These are phyloP conservation scores for Theobroma grandiflorum DNA, from an alignment of 441 rosid species.

Conservation along the genomic window DNA sequence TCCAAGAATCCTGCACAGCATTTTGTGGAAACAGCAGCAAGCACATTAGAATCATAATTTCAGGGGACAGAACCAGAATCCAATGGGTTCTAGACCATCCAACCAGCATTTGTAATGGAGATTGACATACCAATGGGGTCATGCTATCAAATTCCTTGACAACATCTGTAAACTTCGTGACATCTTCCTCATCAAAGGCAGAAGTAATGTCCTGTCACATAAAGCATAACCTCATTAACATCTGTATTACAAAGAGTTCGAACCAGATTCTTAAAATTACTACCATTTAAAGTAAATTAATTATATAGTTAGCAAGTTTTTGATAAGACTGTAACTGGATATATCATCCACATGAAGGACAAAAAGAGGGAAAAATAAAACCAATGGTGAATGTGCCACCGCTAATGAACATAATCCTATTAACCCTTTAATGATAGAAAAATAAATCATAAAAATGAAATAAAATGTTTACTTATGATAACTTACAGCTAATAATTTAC, in stretches of 20 bases:
- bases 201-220: slow-evolving; percentile 75
- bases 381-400: not conserved
- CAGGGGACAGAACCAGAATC: not conserved
- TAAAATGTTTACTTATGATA: not conserved
- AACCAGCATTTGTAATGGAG: not conserved
- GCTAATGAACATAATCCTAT: not conserved
- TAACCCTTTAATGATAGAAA: not conserved
- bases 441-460: not conserved
- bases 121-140: slow-evolving; percentile 81
- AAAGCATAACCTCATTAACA: not conserved
- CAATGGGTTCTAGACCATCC: not conserved
- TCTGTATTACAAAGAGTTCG: not conserved
- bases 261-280: not conserved
- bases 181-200: slow-evolving; percentile 94
- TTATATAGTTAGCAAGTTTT: not conserved
- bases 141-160: slow-evolving; percentile 96
- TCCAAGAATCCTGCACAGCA: slow-evolving; percentile 83
- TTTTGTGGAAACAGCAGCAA: slow-evolving; percentile 7
- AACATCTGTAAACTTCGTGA: slow-evolving; percentile 80
- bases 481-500: slow-evolving; percentile 67
- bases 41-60: not conserved
- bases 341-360: not conserved
- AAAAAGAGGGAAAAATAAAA: not conserved
- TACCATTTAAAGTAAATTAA: not conserved
- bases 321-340: not conserved